Evolutionary conservation across 1,284 basidiomycete species (phyloP), one percentile per base, ranked within the genome.

Genomic region (Cutaneotrichosporon cutaneum): DNA sequence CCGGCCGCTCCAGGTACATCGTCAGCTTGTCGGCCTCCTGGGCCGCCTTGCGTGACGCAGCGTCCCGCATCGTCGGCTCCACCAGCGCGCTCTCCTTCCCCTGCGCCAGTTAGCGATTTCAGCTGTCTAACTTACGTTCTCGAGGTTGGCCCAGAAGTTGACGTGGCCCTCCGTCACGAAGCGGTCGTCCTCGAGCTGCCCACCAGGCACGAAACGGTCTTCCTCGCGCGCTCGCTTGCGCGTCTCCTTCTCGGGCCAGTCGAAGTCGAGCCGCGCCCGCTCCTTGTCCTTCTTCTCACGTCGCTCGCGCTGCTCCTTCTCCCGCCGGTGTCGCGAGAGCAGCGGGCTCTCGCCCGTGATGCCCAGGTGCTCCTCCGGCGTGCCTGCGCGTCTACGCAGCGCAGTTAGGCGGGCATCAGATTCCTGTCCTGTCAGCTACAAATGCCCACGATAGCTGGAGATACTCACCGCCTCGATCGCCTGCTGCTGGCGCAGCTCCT

Each of bases 81-180:
- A 50, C 26, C 5, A 42, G 16, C 1, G 33, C 24, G 14, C 26
- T 27, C 48, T 27, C 47, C 26, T 64, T 57, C 16, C 56, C 59
- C 63, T 64, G 21, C 0, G 3, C 7, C 22, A 30, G 42, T 60
- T 26, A 60, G 39, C 32, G 30, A 3, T 9, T 11, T 21, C 13
- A 14, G 4, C 2, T 10, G 9, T 13, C 18, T 4, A 6, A 71
- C 72, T 56, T 45, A 75, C 76, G 45, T 68, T 72, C 60, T 70
- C 80, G 2, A 77, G 42, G 54, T 78, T 75, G 2, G 74, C 72
- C 70, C 78, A 81, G 51, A 81, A 70, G 57, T 81, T 81, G 56
- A 80, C 50, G 68, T 80, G 79, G 6, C 77, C 78, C 21, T 64
- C 70, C 9, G 63, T 60, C 36, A 58, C 35, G 24, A 60, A 67